These are phyloP conservation scores for Termitomyces sp. DNA, from an alignment of 768 basidiomycete species.

Conservation along the genomic window DNA sequence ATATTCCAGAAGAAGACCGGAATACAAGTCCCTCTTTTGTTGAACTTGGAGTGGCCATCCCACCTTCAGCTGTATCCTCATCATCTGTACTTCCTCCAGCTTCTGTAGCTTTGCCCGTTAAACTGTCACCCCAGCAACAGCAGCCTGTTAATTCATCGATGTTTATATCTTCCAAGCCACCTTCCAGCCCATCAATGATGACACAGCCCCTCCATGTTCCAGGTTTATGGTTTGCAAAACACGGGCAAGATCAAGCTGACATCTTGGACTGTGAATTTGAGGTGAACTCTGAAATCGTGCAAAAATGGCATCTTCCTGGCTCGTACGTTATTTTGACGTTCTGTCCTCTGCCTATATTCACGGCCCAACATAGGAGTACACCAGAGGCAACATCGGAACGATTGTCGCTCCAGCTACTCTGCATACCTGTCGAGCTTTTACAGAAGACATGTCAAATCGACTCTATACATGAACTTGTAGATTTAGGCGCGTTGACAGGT, in stretches of 20 bases:
- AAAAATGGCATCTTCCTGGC: slow-evolving; percentile 26
- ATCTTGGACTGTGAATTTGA: slow-evolving; percentile 31
- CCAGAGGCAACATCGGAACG: slow-evolving; percentile 1
- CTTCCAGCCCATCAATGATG: background rate
- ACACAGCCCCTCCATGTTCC: slow-evolving; percentile 27
- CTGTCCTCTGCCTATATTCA: background rate
- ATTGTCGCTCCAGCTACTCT: slow-evolving; percentile 29
- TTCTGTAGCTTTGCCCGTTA: background rate
- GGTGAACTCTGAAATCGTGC: slow-evolving; percentile 29
- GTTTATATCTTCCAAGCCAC: background rate
- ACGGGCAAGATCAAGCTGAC: slow-evolving; percentile 25
- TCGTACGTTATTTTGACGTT: slow-evolving; percentile 11
- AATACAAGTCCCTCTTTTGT: background rate
- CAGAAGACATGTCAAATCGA: slow-evolving; percentile 13
- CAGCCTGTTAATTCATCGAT: background rate
- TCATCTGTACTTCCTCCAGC: background rate
- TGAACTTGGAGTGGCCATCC: background rate
- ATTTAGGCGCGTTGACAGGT: slow-evolving; percentile 19
- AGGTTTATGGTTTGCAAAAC: slow-evolving; percentile 35
- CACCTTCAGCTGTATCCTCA: background rate
- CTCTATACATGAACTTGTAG: slow-evolving; percentile 9
- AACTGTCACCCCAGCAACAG: background rate
- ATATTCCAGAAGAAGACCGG: background rate
- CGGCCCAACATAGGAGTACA: background rate
- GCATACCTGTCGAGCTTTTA: slow-evolving; percentile 23